phyloP scores from a whole-genome alignment of 202 grass and related monocot genomes.

The Schoenoplectus tabernaemontani region DNA sequence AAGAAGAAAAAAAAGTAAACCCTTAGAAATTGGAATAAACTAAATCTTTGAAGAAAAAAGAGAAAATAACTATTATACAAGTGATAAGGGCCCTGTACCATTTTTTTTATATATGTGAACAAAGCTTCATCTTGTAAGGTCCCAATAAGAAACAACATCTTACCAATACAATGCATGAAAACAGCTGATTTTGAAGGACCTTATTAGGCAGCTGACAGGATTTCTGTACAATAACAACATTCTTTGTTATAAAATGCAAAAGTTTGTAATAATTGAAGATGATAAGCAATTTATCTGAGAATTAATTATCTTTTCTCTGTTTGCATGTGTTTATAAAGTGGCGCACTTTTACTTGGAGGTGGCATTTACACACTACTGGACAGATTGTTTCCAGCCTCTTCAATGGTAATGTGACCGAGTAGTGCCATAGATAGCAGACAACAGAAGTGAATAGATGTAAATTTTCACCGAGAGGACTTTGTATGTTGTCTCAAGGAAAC shows the following conservation, averaged over 20 bases:
- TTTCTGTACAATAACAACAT: neutral
- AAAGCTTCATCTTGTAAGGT: neutral
- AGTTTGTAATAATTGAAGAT: neutral
- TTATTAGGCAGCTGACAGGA: neutral
- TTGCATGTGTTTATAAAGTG: slow-evolving; percentile 36
- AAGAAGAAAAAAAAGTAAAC: neutral
- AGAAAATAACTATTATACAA: neutral
- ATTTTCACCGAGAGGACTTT: neutral
- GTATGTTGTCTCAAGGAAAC: neutral
- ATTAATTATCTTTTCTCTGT: neutral
- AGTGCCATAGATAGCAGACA: neutral
- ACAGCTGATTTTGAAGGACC: neutral
- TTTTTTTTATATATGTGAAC: neutral
- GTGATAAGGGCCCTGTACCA: neutral
- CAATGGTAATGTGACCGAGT: slow-evolving; percentile 49
- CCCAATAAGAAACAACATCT: neutral
- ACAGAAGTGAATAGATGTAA: neutral
- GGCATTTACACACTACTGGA: slow-evolving; percentile 82
- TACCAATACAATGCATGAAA: neutral
- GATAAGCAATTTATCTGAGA: neutral
- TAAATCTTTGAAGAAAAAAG: neutral
- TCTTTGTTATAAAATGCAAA: neutral
- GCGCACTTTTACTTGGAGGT: slow-evolving; percentile 67
- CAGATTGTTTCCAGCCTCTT: slow-evolving; percentile 55
- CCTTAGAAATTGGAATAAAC: neutral